phyloP scores from a whole-genome alignment of 2,329 filamentous ascomycete genomes.

The Metarhizium sp. region DNA sequence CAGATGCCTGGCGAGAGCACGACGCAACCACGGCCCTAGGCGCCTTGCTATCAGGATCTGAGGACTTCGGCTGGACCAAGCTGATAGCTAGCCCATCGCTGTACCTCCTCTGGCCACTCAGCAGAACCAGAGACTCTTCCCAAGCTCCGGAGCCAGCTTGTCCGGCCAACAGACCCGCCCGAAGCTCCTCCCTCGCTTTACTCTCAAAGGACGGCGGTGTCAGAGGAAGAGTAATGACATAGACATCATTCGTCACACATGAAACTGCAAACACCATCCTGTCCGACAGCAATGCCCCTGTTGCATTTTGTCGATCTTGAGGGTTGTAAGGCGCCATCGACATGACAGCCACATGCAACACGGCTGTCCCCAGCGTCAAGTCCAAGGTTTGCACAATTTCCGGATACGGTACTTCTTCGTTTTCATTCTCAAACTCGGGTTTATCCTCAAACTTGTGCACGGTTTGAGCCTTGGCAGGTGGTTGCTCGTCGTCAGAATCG shows the following conservation, averaged over 20 bases:
- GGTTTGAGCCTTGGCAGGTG: slow-evolving; percentile 22
- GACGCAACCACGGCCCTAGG: slow-evolving; percentile 47
- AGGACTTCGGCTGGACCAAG: slow-evolving; percentile 32
- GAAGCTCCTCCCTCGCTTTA: slow-evolving; percentile 46
- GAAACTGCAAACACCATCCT: slow-evolving; percentile 53
- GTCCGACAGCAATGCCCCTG: slow-evolving; percentile 39
- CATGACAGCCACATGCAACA: slow-evolving; percentile 45
- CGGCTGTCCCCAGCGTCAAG: slow-evolving; percentile 47
- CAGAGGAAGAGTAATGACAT: slow-evolving; percentile 49
- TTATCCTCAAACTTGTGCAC: slow-evolving; percentile 36
- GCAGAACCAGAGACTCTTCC: slow-evolving; percentile 48
- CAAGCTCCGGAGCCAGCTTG: slow-evolving; percentile 52
- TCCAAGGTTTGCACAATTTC: slow-evolving; percentile 52
- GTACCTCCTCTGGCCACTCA: slow-evolving; percentile 42
- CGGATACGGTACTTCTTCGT: slow-evolving; percentile 40
- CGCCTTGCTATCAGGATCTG: slow-evolving; percentile 26
- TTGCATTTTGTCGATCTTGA: slow-evolving; percentile 37
- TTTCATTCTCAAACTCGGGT: slow-evolving; percentile 47
- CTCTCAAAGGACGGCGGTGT: slow-evolving; percentile 52
- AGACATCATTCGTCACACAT: slow-evolving; percentile 47
- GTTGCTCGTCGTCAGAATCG: slow-evolving; percentile 52
- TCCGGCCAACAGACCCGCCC: slow-evolving; percentile 38
- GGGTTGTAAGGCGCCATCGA: slow-evolving; percentile 39
- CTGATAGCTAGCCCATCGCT: slow-evolving; percentile 49
- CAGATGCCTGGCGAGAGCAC: slow-evolving; percentile 49